These are phyloP conservation scores for Pseudogymnoascus sp. DNA, from an alignment of 2,329 filamentous ascomycete species.

Conservation along the genomic window DNA sequence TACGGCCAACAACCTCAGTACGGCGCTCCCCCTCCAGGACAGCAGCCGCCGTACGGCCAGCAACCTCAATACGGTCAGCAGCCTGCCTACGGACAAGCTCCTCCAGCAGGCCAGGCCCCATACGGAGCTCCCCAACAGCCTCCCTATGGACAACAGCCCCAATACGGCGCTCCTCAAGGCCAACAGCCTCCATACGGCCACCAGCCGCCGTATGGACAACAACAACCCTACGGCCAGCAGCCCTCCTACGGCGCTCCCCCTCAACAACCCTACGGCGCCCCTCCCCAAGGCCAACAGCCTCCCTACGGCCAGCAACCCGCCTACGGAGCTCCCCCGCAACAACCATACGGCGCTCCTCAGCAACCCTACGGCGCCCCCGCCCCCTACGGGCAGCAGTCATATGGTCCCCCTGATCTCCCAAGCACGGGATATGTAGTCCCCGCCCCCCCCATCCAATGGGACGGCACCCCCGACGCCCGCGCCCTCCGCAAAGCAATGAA, in stretches of 20 bases:
- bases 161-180: slow-evolving; percentile 8
- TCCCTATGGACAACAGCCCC: slow-evolving; percentile 8
- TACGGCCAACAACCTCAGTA: slow-evolving; percentile 12
- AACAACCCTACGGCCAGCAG: not conserved
- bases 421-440: slow-evolving; percentile 59
- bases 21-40: slow-evolving; percentile 15
- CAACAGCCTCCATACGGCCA: not conserved
- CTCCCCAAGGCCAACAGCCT: slow-evolving; percentile 19
- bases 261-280: slow-evolving; percentile 16
- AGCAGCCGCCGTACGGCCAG: not conserved
- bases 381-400: slow-evolving; percentile 30
- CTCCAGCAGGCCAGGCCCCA: slow-evolving; percentile 11
- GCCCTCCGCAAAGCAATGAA: slow-evolving; percentile 79
- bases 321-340: slow-evolving; percentile 23
- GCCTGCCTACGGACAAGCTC: slow-evolving; percentile 13
- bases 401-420: slow-evolving; percentile 49
- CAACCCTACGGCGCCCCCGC: slow-evolving; percentile 28
- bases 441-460: slow-evolving; percentile 56
- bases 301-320: slow-evolving; percentile 20
- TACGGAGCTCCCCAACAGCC: not conserved
- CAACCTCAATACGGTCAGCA: slow-evolving; percentile 10
- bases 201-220: slow-evolving; percentile 12
- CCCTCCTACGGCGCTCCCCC: slow-evolving; percentile 10
- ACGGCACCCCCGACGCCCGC: slow-evolving; percentile 61
- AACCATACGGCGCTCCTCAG: slow-evolving; percentile 31